Percentiles rank a stretch among this genome's conserved stretches.
phyloP scores from a whole-genome alignment of 495 filamentous ascomycete genomes.

The Neurospora sp. region DNA sequence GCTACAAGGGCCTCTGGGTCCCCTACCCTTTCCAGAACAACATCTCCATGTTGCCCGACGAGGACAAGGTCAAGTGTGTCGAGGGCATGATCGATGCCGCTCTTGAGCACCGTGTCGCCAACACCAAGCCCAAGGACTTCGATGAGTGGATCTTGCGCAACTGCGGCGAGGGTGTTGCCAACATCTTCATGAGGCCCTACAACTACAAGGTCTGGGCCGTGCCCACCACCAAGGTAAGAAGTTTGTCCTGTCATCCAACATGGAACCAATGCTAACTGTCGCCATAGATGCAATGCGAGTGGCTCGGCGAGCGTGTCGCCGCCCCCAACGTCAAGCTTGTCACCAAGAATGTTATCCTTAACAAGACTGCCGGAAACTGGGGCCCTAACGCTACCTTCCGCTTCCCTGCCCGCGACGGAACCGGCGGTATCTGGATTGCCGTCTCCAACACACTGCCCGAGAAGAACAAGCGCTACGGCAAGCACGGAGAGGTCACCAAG shows the following conservation, averaged over 20 bases:
- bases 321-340: slow-evolving; percentile 94
- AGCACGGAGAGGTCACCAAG: slow-evolving; percentile 71
- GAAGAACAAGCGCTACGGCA: slow-evolving; percentile 83
- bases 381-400: slow-evolving; percentile 97
- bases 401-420: slow-evolving; percentile 92
- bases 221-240: slow-evolving; percentile 87
- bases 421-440: slow-evolving; percentile 97
- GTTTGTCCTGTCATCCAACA: neutral
- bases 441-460: slow-evolving; percentile 89
- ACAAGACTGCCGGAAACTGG: slow-evolving; percentile 96
- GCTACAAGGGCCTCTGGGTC: slow-evolving; percentile 92
- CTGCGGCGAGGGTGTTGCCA: slow-evolving; percentile 82
- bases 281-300: slow-evolving; percentile 93
- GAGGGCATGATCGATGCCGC: slow-evolving; percentile 96
- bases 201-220: slow-evolving; percentile 99
- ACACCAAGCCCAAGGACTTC: slow-evolving; percentile 88
- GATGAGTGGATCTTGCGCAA: slow-evolving; percentile 97
- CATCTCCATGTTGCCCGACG: slow-evolving; percentile 96
- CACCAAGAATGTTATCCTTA: slow-evolving; percentile 87
- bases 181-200: slow-evolving; percentile 98
- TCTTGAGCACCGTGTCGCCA: slow-evolving; percentile 72
- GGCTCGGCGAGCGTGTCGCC: slow-evolving; percentile 98
- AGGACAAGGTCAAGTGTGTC: slow-evolving; percentile 90
- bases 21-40: slow-evolving; percentile 99
- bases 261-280: neutral